Conservation (phyloP, 306 rosid genomes). For the Cucurbita moschata region DNA sequence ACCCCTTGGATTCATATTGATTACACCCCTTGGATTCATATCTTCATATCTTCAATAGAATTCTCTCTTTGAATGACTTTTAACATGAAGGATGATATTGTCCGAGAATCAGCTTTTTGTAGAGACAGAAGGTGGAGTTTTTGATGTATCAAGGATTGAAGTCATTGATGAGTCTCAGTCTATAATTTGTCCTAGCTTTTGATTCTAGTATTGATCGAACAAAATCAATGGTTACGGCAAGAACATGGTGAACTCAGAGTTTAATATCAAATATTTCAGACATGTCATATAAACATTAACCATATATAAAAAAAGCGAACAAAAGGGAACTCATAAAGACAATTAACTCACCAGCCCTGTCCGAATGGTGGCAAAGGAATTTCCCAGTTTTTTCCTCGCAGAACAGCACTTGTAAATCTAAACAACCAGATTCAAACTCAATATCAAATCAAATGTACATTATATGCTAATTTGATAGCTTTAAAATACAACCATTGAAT, state of each 20-base stretch:
- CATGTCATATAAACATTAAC: too few species aligned
- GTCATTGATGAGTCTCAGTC: too few species aligned
- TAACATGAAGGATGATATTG: too few species aligned
- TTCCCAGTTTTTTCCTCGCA: conserved; percentile 82
- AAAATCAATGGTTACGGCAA: too few species aligned
- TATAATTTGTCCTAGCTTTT: too few species aligned
- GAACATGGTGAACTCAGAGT: too few species aligned
- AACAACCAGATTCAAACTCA: conserved; percentile 11
- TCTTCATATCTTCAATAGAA: not conserved
- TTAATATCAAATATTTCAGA: too few species aligned
- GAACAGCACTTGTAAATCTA: conserved; percentile 83
- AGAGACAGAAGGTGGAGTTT: too few species aligned
- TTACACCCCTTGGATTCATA: not conserved
- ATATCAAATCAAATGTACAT: not conserved
- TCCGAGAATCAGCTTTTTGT: too few species aligned
- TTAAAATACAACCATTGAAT: not conserved
- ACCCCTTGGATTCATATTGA: not conserved
- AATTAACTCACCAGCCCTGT: conserved; percentile 79
- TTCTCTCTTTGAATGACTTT: not conserved
- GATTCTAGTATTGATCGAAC: too few species aligned
- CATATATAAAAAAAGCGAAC: too few species aligned
- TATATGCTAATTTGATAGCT: not conserved
- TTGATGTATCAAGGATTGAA: too few species aligned
- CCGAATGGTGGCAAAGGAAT: conserved; percentile 94
- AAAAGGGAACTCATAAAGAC: not conserved